phyloP scores from a whole-genome alignment of 2,329 filamentous ascomycete genomes.

The Coleophoma eucalyptorum region DNA sequence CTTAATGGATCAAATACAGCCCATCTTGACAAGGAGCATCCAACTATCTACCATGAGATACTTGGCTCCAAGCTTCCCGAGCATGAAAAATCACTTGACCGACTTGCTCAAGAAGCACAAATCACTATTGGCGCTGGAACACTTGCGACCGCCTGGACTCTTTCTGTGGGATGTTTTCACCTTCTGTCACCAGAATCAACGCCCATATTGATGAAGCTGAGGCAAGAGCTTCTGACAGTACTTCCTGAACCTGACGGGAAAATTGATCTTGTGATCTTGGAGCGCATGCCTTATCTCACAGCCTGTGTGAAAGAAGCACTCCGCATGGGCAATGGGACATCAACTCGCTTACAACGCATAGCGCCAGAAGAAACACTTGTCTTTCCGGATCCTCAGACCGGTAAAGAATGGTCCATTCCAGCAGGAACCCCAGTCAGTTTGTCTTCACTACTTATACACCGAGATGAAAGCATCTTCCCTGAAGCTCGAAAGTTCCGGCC shows the following conservation, averaged over 20 bases:
- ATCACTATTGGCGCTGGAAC: conserved; percentile 30
- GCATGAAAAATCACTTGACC: conserved; percentile 25
- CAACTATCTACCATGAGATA: conserved; percentile 16
- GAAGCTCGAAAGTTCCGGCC: conserved; percentile 29
- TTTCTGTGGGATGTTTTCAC: conserved; percentile 30
- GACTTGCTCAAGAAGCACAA: conserved; percentile 28
- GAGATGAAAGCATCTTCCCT: conserved; percentile 27
- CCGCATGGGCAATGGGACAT: conserved; percentile 24
- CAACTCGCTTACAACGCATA: conserved; percentile 19
- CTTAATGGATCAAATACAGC: no score
- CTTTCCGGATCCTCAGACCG: background rate
- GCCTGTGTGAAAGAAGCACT: conserved; percentile 27
- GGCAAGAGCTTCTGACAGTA: conserved; percentile 17
- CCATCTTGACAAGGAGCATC: conserved; percentile 3
- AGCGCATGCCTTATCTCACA: conserved; percentile 21
- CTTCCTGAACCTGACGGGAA: conserved; percentile 4
- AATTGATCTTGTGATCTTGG: conserved; percentile 8
- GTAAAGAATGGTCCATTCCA: conserved; percentile 1
- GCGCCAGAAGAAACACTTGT: conserved; percentile 11
- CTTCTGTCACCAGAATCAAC: conserved; percentile 24
- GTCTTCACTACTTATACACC: conserved; percentile 28
- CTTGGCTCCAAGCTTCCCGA: conserved; percentile 24
- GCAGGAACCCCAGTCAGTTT: conserved; percentile 13
- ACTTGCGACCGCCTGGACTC: conserved; percentile 29
- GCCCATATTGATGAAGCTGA: conserved; percentile 23